Percentiles rank a stretch among this genome's conserved stretches.
These are phyloP conservation scores for Atalantia buxifolia DNA, from an alignment of 345 rosid genomes.

Conservation along the genomic window DNA sequence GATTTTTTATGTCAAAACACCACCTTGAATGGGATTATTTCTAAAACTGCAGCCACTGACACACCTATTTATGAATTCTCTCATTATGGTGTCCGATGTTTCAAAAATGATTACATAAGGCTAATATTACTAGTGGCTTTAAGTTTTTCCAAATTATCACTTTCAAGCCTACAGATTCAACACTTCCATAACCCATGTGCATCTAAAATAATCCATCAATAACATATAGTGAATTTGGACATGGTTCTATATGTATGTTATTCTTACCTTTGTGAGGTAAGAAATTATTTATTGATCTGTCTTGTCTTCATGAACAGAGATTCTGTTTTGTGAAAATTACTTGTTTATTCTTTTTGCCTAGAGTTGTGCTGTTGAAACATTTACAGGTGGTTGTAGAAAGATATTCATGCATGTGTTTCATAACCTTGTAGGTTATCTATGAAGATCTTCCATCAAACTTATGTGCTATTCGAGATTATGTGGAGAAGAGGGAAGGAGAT, in stretches of 20 bases:
- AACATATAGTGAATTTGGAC: not conserved
- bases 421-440: slow-evolving; percentile 66
- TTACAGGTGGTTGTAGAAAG: slow-evolving; percentile 27
- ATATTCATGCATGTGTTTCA: slow-evolving; percentile 4
- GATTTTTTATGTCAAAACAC: not conserved
- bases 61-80: not conserved
- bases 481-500: slow-evolving; percentile 50
- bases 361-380: slow-evolving; percentile 15
- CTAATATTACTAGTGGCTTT: not conserved
- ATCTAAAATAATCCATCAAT: not conserved
- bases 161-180: not conserved
- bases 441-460: slow-evolving; percentile 97
- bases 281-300: not conserved
- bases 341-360: not conserved
- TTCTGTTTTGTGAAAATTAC: not conserved
- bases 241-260: not conserved
- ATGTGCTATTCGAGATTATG: slow-evolving; percentile 86
- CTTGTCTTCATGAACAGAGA: not conserved
- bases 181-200: not conserved
- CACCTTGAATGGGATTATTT: not conserved
- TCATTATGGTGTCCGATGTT: not conserved
- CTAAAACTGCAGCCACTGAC: not conserved
- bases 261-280: not conserved
- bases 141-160: not conserved
- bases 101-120: no score